A percentile compares a stretch with the other conserved stretches of the same genome.
Conservation (phyloP, 768 basidiomycete genomes). For the Mycena galopus region DNA sequence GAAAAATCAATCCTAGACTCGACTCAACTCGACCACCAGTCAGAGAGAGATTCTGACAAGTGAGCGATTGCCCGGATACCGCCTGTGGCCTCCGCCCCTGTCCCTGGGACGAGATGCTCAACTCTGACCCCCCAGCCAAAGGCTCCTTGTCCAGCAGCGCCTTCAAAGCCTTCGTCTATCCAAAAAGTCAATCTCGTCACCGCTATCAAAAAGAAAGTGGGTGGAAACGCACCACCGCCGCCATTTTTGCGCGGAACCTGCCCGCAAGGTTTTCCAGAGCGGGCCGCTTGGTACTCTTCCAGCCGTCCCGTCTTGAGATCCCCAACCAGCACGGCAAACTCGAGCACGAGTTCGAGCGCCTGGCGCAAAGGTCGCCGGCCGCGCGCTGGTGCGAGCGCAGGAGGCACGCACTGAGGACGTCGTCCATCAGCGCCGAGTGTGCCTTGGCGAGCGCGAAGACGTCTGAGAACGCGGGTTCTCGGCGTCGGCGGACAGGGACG, state of each 20-base stretch:
- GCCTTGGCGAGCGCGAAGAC: slow-evolving; percentile 78
- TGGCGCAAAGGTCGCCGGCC: slow-evolving; percentile 75
- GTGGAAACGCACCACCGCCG: slow-evolving; percentile 63
- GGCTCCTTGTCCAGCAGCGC: slow-evolving; percentile 66
- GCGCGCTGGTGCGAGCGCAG: slow-evolving; percentile 76
- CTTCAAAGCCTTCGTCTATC: slow-evolving; percentile 68
- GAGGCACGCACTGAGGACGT: slow-evolving; percentile 82
- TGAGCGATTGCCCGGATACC: slow-evolving; percentile 30
- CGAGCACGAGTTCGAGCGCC: slow-evolving; percentile 73
- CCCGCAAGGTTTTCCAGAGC: slow-evolving; percentile 65
- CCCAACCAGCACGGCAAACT: slow-evolving; percentile 75
- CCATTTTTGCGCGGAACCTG: slow-evolving; percentile 68
- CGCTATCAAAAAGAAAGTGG: neutral
- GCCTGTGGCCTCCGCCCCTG: slow-evolving; percentile 17
- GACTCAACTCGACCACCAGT: slow-evolving; percentile 30
- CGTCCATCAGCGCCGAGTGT: slow-evolving; percentile 79
- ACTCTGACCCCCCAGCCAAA: neutral
- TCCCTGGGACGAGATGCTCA: neutral
- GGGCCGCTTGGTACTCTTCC: slow-evolving; percentile 77
- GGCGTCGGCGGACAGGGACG: slow-evolving; percentile 44
- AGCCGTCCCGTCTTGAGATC: slow-evolving; percentile 67
- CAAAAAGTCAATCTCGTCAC: neutral
- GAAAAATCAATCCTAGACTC: neutral
- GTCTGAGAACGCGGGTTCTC: slow-evolving; percentile 63
- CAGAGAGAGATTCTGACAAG: slow-evolving; percentile 26